Evolutionary conservation across 2,329 filamentous ascomycete genomes (phyloP), one percentile per base, ranked within the genome.

Genomic region (Xylaria sp.): DNA sequence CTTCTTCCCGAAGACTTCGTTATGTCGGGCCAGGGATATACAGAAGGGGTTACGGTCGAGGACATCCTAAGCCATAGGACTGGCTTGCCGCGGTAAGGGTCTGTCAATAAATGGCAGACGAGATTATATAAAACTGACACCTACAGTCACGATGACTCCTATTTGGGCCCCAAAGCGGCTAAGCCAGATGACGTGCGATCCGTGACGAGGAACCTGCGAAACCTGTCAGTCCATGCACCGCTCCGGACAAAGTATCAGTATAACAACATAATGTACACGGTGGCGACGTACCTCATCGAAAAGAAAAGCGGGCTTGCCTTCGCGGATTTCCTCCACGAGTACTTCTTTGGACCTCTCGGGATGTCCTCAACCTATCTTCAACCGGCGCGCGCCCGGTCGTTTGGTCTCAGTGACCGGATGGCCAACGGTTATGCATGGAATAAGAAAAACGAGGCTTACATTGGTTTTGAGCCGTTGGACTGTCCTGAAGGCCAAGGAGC

Each of bases 181-280:
- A 51, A 67, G 3, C 66, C 70, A n/a, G 73, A 75, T 18, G 56
- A 72, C 41, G 61, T 71, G 9, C 67, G 63, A 20, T 74, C 73
- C 0, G 41, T 76, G 5, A 75, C 72, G 12, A 71, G 73, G 20
- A 77, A 75, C 31, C 28, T 76, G 9, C 71, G 74, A 12, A 73
- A 76, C 43, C 49, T 77, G 15, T 48, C 58, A 1, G 43, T 76
- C 1, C 61, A 59, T 1, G 64, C 67, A 4, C 72, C 75, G 13
- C 7, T 75, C 9, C 73, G 75, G 12, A 56, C 71, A 18, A 73
- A 60, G 39, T 69, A 68, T 25, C 51, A 70, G 20, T 76, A 76
- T 31, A 69, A 60, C 49, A 75, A 77, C 64, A 70, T 75, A 20
- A 76, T 76, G 74, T 77, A 70, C 46, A 74, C 71, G 2, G 75